phyloP scores from a whole-genome alignment of 2,329 filamentous ascomycete genomes.

The Fusarium sororula region DNA sequence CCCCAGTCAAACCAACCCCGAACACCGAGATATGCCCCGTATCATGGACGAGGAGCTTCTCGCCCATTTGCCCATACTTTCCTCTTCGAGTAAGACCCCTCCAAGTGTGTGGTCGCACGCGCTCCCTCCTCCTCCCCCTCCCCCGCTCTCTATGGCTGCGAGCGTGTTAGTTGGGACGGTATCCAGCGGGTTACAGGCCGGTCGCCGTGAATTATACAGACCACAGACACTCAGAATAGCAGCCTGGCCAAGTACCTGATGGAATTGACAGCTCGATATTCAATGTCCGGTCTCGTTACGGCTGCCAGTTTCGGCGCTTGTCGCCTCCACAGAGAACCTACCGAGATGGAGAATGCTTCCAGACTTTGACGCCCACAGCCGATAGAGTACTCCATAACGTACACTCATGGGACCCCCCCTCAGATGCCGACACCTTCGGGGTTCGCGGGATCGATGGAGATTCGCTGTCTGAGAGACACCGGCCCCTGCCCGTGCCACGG shows the following conservation, averaged over 20 bases:
- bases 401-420: neutral
- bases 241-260: slow-evolving; percentile 5
- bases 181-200: slow-evolving; percentile 28
- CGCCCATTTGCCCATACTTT: slow-evolving; percentile 31
- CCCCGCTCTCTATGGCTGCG: slow-evolving; percentile 21
- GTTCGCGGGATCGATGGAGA: slow-evolving; percentile 42
- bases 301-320: slow-evolving; percentile 10
- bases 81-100: slow-evolving; percentile 35
- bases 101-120: slow-evolving; percentile 26
- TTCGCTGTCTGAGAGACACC: slow-evolving; percentile 31
- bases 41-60: slow-evolving; percentile 9
- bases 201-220: slow-evolving; percentile 4
- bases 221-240: neutral
- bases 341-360: slow-evolving; percentile 13
- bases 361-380: slow-evolving; percentile 13
- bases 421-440: slow-evolving; percentile 41
- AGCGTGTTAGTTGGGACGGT: slow-evolving; percentile 14
- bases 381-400: slow-evolving; percentile 11
- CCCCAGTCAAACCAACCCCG: slow-evolving; percentile 33
- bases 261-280: neutral
- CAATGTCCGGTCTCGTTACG: slow-evolving; percentile 8
- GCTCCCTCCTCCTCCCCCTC: slow-evolving; percentile 5
- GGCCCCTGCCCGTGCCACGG: slow-evolving; percentile 26
- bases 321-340: neutral
- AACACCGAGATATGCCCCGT: slow-evolving; percentile 45